phyloP scores from a whole-genome alignment of 208 protist genomes.

The Crithidia expoeki region DNA sequence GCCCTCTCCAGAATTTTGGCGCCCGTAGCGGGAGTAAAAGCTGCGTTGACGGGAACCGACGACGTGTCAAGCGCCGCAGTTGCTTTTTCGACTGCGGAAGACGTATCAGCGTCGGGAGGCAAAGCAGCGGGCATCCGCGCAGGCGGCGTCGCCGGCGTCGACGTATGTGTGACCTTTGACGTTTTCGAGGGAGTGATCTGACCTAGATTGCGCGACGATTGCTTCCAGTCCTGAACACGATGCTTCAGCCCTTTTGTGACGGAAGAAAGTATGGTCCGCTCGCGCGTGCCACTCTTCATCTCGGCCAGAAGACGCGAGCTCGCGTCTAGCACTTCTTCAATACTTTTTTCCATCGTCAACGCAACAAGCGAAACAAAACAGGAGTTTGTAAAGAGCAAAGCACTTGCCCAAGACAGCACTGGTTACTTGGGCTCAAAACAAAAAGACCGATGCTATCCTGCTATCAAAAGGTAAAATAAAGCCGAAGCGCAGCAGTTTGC shows the following conservation, averaged over 20 bases:
- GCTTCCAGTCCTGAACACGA: constrained; percentile 24
- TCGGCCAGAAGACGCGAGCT: constrained; percentile 51
- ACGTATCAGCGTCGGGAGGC: neutral
- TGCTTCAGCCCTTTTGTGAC: constrained; percentile 37
- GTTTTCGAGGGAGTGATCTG: constrained; percentile 10
- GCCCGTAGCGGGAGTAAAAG: neutral
- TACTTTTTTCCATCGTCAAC: constrained; percentile 33
- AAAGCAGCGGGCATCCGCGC: neutral
- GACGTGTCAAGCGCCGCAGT: neutral
- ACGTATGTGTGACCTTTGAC: neutral
- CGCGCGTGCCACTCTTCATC: constrained; percentile 48
- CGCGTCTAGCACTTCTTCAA: constrained; percentile 44
- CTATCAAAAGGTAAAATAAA: too few relatives aligned
- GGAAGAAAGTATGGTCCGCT: constrained; percentile 41
- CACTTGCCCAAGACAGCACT: too few relatives aligned
- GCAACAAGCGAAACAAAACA: too few relatives aligned
- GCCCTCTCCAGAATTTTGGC: constrained; percentile 5
- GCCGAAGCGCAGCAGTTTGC: too few relatives aligned
- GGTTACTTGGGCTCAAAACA: too few relatives aligned
- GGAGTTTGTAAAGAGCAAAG: too few relatives aligned
- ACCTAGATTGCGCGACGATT: neutral
- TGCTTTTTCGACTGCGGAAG: neutral
- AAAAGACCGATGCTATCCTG: too few relatives aligned
- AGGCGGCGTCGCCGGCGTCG: neutral
- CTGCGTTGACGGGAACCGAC: neutral